Evolutionary conservation across 2,329 filamentous ascomycete genomes (phyloP), one percentile per base, ranked within the genome.

Genomic region (Colletotrichum melonis): DNA sequence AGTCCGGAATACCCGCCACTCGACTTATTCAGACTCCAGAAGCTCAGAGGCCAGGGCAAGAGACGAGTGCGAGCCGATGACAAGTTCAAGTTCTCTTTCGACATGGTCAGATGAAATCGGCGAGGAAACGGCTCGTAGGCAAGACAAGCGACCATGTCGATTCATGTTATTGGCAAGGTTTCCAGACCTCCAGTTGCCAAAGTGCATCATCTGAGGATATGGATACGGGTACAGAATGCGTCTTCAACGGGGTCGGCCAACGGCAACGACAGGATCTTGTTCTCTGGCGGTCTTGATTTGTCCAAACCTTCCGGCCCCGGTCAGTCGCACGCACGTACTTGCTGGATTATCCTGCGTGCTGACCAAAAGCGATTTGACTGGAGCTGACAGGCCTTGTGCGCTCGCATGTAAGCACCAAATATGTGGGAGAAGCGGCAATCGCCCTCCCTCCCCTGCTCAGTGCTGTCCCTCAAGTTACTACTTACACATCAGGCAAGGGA

Each of bases 401-500:
- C 58, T 63, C 26, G 28, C 55, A 56, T 63, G 58, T 63, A 32
- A 69, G 67, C 52, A 56, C 58, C 26, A 42, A 58, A 24, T 7
- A 11, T 32, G 3, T 42, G 46, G 12, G 42, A 59, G 64, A 59
- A 28, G 38, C 24, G 68, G 7, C n/a, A 42, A 16, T n/a, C 12
- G 63, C 59, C 54, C 42, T 59, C 59, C 54, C 42, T 55, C 62
- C 64, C 57, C 30, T 72, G 59, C 32, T 35, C 32, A 35, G 4
- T 35, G 11, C 63, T 22, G 19, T 65, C n/a, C 59, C 52, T 35
- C 67, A 8, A 65, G 67, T 62, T 59, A 60, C 60, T 73, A 49
- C 59, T 26, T 73, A 9, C 46, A 26, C n/a, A 56, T 16, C n/a
- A 49, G 67, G 67, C 35, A 65, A 73, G 70, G 60, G 67, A 56